Base-by-base conservation (phyloP, 2,329 filamentous ascomycete genomes). In the Alternaria tenuissima region DNA sequence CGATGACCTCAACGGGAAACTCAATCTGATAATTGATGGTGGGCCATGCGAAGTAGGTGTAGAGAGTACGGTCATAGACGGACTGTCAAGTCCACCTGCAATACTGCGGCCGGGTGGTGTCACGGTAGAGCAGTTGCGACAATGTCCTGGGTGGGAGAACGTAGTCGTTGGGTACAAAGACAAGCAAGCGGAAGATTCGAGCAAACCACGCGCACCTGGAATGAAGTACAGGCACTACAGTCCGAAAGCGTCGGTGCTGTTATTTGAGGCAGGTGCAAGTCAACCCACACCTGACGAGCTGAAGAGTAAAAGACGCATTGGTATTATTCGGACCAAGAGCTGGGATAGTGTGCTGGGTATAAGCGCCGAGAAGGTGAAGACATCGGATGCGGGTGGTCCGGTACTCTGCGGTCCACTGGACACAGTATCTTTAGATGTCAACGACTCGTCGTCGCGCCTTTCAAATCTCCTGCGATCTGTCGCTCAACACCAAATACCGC, bases 161-260 rank as follows among this genome's bases (percentile, higher is more conserved):
- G 91, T 93, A 1, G 83, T 85, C 62, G 88, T 90, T 60, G 94
- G 87, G 11, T 98, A 97, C 78, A 88, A 90, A 73, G 93, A 97
- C 71, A 85, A 86, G 58, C 70, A 88, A 16, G 87, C 92, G 70
- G 84, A 87, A 20, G 89, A 87, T 5, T 56, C 65, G 4, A 87
- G 86, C 52, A 71, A 68, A 56, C 95, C 95, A 0, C 85, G 92
- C 57, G 95, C 95, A 1, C 95, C 95, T 0, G 95, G 95, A 1
- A 99, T 99, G 95, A 99, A 99, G 80, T 99, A 99, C 77, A 92
- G 95, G 75, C 95, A 99, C 77, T 99, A 99, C 74, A 96, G 94
- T 43, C 95, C 95, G 1, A 92, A 89, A 77, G 96, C 95, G 1
- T 88, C 85, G 46, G 94, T 99, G 2, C 82, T 96, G 14, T 83